Conservation (phyloP, 1,139 yeast species). For the Yamadazyma sp. region DNA sequence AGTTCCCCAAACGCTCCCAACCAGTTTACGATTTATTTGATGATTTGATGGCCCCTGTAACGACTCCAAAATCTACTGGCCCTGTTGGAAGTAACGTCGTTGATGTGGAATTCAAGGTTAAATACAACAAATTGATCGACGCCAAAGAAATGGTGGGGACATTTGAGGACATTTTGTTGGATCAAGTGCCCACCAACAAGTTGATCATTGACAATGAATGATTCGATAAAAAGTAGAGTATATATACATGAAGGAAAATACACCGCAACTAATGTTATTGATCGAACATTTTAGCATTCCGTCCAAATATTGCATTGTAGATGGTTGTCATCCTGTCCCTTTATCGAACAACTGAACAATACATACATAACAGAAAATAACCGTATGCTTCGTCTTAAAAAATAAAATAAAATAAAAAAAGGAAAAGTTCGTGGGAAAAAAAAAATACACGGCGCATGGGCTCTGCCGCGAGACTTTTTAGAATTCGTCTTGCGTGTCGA, state of each 20-base stretch:
- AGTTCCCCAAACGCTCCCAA: slow-evolving; percentile 17
- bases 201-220: not conserved
- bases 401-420: no score
- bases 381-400: no score
- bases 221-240: no score
- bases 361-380: no score
- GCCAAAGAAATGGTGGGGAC: slow-evolving; percentile 34
- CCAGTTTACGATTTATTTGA: slow-evolving; percentile 27
- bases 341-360: no score
- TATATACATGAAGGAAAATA: no score
- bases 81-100: slow-evolving; percentile 21
- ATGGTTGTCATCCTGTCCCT: no score
- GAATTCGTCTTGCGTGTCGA: not conserved
- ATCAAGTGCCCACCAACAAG: slow-evolving; percentile 29
- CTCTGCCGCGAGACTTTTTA: not conserved
- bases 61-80: slow-evolving; percentile 5
- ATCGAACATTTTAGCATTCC: no score
- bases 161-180: slow-evolving; percentile 33
- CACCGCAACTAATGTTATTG: no score
- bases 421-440: not conserved
- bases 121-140: slow-evolving; percentile 35
- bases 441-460: not conserved
- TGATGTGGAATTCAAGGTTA: slow-evolving; percentile 48
- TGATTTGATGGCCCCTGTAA: slow-evolving; percentile 23
- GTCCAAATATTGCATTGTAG: no score